Evolutionary conservation across 257 asterid species (phyloP).

Genomic region (Solanum tarapatanum): DNA sequence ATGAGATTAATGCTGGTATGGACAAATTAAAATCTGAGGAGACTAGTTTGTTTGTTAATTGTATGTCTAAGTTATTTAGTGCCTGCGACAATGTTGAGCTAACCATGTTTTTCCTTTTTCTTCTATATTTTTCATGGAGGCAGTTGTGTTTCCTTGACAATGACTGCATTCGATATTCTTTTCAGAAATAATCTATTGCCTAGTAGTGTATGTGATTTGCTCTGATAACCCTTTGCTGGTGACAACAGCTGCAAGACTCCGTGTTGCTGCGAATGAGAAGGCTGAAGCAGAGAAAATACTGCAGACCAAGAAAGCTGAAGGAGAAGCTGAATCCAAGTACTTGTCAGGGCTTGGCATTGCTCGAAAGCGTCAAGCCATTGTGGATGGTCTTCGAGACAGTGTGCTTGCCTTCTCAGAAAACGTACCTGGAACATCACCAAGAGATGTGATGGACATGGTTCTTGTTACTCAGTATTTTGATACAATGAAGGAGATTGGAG

Average conservation of each 20-base stretch:
- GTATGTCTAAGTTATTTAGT: neutral
- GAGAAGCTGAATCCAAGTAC: constrained; percentile 34
- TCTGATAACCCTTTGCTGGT: neutral
- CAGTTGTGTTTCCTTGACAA: neutral
- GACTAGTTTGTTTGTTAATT: neutral
- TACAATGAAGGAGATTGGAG: constrained; percentile 31
- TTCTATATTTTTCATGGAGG: neutral
- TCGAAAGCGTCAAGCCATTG: constrained; percentile 35
- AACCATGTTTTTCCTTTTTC: neutral
- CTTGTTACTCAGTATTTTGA: constrained; percentile 32
- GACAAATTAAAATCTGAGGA: neutral
- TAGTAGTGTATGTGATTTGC: neutral
- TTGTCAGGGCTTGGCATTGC: constrained; percentile 33
- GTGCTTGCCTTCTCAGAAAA: constrained; percentile 31
- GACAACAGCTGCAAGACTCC: constrained; percentile 29
- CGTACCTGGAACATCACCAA: constrained; percentile 30
- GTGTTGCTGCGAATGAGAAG: constrained; percentile 37
- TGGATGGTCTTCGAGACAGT: constrained; percentile 27
- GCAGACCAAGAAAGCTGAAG: constrained; percentile 34
- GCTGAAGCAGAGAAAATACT: constrained; percentile 35
- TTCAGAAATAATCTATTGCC: neutral
- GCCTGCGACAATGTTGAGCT: neutral
- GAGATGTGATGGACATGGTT: constrained; percentile 39
- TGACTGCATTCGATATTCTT: neutral
- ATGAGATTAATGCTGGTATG: constrained; percentile 31